These are phyloP conservation scores for Macadamia integrifolia DNA, from an alignment of 164 flowering plant genomes.

Conservation along the genomic window DNA sequence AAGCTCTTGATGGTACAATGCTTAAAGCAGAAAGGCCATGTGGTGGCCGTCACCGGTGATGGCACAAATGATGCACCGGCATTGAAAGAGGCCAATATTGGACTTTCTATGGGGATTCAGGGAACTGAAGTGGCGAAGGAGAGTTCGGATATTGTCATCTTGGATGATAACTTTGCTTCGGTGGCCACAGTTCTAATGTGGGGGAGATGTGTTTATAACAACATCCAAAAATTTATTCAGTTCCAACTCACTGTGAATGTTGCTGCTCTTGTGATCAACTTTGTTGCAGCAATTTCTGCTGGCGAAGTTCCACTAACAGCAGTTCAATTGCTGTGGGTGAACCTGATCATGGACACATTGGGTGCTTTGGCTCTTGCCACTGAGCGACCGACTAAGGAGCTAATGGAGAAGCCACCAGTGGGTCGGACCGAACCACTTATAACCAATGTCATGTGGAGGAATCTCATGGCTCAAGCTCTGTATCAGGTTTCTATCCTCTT, in stretches of 20 bases:
- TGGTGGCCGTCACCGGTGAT: constrained; percentile 72
- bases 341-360: constrained; percentile 65
- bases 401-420: constrained; percentile 49
- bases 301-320: constrained; percentile 59
- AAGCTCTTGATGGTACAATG: constrained; percentile 62
- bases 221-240: constrained; percentile 72
- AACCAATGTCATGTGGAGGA: constrained; percentile 69
- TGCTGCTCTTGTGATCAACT: constrained; percentile 54
- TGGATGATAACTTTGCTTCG: constrained; percentile 57
- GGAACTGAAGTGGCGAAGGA: constrained; percentile 75
- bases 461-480: constrained; percentile 44
- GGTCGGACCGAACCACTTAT: constrained; percentile 51
- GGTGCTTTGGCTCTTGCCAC: constrained; percentile 66
- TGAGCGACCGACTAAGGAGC: constrained; percentile 47
- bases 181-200: constrained; percentile 45
- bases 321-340: constrained; percentile 68
- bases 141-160: constrained; percentile 58
- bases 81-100: constrained; percentile 52
- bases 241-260: constrained; percentile 65
- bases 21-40: constrained; percentile 54
- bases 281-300: constrained; percentile 53
- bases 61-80: constrained; percentile 68
- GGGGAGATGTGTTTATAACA: constrained; percentile 60
- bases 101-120: constrained; percentile 65
- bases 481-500: constrained; percentile 43